Conservation (phyloP, 2,329 filamentous ascomycete genomes). For the Endoconidiophora laricicola region DNA sequence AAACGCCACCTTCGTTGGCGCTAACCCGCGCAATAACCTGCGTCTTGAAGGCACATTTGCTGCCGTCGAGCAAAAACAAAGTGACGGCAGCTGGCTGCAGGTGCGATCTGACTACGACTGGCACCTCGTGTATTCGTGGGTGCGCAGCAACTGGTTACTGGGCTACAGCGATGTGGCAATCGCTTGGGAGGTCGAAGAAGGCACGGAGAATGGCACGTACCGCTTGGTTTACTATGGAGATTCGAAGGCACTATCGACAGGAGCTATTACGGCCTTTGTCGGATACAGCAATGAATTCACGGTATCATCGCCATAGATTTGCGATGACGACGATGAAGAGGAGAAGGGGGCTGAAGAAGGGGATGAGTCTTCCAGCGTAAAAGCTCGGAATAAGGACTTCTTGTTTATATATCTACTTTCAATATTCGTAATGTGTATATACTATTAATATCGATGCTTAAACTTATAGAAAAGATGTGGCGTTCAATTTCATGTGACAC, state of each 20-base stretch:
- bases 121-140: conserved; percentile 67
- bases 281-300: conserved; percentile 44
- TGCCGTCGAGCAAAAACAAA: conserved; percentile 41
- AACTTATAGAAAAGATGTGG: too few species aligned
- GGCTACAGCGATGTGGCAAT: conserved; percentile 63
- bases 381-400: too few species aligned
- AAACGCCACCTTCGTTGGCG: conserved; percentile 58
- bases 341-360: neutral
- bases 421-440: too few species aligned
- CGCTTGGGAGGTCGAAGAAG: conserved; percentile 45
- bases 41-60: conserved; percentile 62
- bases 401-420: too few species aligned
- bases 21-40: conserved; percentile 78
- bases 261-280: conserved; percentile 50
- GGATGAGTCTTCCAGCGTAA: too few species aligned
- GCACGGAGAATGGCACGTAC: conserved; percentile 50
- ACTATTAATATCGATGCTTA: too few species aligned
- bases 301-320: conserved; percentile 2
- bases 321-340: neutral
- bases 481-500: too few species aligned
- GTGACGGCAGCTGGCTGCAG: conserved; percentile 35
- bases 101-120: conserved; percentile 69
- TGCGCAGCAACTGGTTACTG: conserved; percentile 48
- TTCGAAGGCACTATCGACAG: conserved; percentile 42
- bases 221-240: conserved; percentile 74